Evolutionary conservation across 371 early-diverging fungal species (phyloP), one percentile per base, ranked within the genome.

Genomic region (Rhizopus sp.): DNA sequence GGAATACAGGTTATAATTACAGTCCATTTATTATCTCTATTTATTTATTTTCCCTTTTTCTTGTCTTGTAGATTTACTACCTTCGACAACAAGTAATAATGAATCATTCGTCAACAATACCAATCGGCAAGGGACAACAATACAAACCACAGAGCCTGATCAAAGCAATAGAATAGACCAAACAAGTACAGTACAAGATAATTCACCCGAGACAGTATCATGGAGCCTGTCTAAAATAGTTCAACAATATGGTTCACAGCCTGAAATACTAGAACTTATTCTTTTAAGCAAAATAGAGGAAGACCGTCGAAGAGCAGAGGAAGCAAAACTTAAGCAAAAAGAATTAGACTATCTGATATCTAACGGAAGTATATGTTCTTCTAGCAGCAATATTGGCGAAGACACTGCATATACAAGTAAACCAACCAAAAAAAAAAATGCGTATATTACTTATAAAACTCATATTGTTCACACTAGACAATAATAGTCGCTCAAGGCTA

Each of bases 231-330:
- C 70, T 42, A 63, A 72, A 10, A 65, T 75, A 40, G 53, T 80
- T n/a, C 63, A 72, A 0, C 65, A 62, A 29, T 80, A 70, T 37
- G 50, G 68, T 16, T 48, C 55, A 1, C 66, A 70, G 38, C 75
- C 77, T n/a, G 81, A 76, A 16, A 64, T 80, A 29, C 59, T 80
- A 7, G 63, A 72, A 38, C 34, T 80, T 30, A 77, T 80, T 38
- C 66, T 80, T 23, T 65, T 69, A 23, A 73, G 73, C 49, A 80
- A 80, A 62, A 68, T 78, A 12, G 73, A 80, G 55, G 78, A 78
- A 38, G 81, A 80, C 51, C 66, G 75, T 32, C 72, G 81, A 13
- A 70, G 61, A 63, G 64, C 78, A 6, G 78, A 80, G 45, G 81
- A 80, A 59, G 78, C 78, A 5, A 68, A 69, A 54, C 60, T 78